Evolutionary conservation across 257 asterid genomes (phyloP).

Genomic region (Phtheirospermum japonicum): DNA sequence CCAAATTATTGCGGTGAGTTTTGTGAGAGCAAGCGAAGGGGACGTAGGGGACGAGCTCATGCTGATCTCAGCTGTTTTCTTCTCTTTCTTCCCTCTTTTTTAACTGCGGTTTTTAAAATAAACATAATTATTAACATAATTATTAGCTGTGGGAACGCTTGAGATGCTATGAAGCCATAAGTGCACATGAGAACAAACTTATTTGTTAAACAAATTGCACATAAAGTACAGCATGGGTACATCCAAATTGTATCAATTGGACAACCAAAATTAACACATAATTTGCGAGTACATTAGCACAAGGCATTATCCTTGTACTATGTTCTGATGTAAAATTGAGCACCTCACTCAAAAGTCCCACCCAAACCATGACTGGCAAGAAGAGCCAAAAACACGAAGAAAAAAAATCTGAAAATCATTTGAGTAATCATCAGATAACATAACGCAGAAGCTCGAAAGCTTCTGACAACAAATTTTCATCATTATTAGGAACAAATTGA

Average conservation of each 20-base stretch:
- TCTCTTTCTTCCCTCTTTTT: too few species aligned
- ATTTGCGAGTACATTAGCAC: conserved; percentile 15
- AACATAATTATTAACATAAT: too few species aligned
- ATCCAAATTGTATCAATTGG: neutral
- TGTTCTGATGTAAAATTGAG: conserved; percentile 16
- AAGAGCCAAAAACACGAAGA: conserved; percentile 16
- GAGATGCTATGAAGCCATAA: too few species aligned
- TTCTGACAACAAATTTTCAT: conserved; percentile 28
- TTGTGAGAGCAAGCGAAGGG: neutral
- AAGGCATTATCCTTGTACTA: conserved; percentile 16
- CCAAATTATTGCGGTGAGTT: conserved; percentile 29
- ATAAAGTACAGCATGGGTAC: neutral
- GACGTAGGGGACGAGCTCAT: too few species aligned
- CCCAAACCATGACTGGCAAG: conserved; percentile 23
- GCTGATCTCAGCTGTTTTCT: too few species aligned
- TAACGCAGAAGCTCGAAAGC: conserved; percentile 41
- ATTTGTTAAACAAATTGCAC: too few species aligned
- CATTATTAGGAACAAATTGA: conserved; percentile 47
- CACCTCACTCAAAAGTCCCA: conserved; percentile 25
- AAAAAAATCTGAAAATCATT: conserved; percentile 16
- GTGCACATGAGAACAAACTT: too few species aligned
- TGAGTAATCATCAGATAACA: conserved; percentile 32
- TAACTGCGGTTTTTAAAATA: too few species aligned
- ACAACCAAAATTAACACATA: conserved; percentile 15
- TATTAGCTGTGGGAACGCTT: too few species aligned